Evolutionary conservation across 306 rosid genomes (phyloP).

Genomic region (Citrullus colocynthis): DNA sequence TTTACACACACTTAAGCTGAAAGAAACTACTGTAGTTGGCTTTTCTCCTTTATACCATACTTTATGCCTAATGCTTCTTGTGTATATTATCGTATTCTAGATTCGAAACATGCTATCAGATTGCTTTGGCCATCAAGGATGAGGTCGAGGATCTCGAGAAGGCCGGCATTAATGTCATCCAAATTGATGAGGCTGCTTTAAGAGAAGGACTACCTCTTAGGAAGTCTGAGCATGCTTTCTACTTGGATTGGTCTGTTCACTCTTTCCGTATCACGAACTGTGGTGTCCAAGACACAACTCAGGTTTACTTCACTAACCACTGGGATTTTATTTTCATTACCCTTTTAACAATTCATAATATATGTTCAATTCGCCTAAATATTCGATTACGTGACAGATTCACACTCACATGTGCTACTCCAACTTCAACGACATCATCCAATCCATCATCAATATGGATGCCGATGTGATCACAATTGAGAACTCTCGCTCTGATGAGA

Average conservation of each 20-base stretch:
- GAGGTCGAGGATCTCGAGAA: conserved; percentile 89
- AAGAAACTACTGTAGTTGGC: neutral
- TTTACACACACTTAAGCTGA: neutral
- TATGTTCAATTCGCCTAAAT: neutral
- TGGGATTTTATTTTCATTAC: neutral
- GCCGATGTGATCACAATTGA: conserved; percentile 83
- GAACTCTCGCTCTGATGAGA: conserved; percentile 82
- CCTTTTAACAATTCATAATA: neutral
- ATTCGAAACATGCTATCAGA: conserved; percentile 72
- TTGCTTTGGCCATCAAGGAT: conserved; percentile 82
- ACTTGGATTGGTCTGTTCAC: conserved; percentile 77
- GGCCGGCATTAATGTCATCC: conserved; percentile 64
- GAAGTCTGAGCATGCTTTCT: conserved; percentile 64
- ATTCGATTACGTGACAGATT: conserved; percentile 25
- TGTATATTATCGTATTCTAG: conserved; percentile 20
- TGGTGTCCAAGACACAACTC: conserved; percentile 61
- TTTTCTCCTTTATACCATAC: neutral
- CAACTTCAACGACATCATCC: conserved; percentile 74
- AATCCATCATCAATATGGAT: conserved; percentile 80
- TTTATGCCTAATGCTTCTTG: neutral
- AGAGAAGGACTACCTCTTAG: conserved; percentile 79
- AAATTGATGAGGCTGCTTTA: conserved; percentile 82
- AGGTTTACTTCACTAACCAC: conserved; percentile 18
- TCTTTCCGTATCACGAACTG: conserved; percentile 77
- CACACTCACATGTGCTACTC: conserved; percentile 96